Percentiles rank a stretch among this genome's conserved stretches.
Conservation (phyloP, 2,329 filamentous ascomycete genomes). For the Alternaria ethzedia region DNA sequence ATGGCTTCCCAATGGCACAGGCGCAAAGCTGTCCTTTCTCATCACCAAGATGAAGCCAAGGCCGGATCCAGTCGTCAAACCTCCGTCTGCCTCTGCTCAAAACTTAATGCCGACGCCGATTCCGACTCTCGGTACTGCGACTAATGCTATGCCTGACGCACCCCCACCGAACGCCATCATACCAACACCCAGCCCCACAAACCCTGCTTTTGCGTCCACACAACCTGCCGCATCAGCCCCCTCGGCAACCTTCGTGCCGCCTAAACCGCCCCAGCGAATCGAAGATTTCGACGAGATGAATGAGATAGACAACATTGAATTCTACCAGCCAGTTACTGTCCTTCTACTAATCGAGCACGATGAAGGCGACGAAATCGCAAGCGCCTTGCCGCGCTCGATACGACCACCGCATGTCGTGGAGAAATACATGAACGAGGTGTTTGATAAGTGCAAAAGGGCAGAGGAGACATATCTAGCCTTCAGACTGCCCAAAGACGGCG, state of each 20-base stretch:
- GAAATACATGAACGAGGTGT: slow-evolving; percentile 52
- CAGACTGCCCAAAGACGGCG: slow-evolving; percentile 56
- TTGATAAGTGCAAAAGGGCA: slow-evolving; percentile 62
- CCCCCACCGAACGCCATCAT: slow-evolving; percentile 10
- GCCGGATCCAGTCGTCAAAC: slow-evolving; percentile 49
- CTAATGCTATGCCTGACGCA: slow-evolving; percentile 9
- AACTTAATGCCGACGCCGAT: slow-evolving; percentile 12
- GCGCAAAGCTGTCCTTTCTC: slow-evolving; percentile 76
- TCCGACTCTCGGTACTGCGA: background rate
- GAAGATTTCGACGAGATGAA: slow-evolving; percentile 54
- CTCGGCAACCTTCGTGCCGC: slow-evolving; percentile 27
- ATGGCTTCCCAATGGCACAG: slow-evolving; percentile 64
- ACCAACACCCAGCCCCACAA: slow-evolving; percentile 4
- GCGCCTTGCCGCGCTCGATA: slow-evolving; percentile 61
- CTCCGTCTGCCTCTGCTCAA: slow-evolving; percentile 37
- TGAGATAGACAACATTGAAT: slow-evolving; percentile 48
- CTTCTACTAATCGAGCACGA: slow-evolving; percentile 61
- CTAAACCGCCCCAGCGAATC: slow-evolving; percentile 41
- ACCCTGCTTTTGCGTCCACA: slow-evolving; percentile 18
- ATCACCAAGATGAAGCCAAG: slow-evolving; percentile 69
- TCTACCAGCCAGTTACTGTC: slow-evolving; percentile 76
- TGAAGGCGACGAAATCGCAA: slow-evolving; percentile 54
- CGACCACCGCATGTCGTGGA: slow-evolving; percentile 51
- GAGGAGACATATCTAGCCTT: slow-evolving; percentile 63
- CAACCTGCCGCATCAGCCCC: slow-evolving; percentile 18